Evolutionary conservation across 768 basidiomycete species (phyloP), one percentile per base, ranked within the genome.

Genomic region (Lactarius hengduanensis): DNA sequence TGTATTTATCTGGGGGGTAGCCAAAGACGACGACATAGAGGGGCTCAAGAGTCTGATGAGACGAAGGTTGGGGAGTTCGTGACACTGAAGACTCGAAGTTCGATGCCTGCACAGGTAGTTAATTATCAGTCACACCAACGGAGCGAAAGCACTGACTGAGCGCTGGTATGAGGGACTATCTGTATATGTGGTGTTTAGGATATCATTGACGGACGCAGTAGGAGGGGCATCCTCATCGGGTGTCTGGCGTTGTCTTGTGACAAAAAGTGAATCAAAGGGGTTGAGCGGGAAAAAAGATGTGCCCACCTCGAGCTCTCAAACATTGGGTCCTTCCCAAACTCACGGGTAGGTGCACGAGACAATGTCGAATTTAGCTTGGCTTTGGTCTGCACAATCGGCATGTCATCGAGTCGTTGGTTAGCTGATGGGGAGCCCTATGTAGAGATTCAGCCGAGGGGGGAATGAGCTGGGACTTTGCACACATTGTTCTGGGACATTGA

Each of bases 281-380:
- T 56, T 56, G 6, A 32, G 20, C 18, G 73, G n/a, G 9, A 59
- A 54, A 72, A 16, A 67, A 62, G 4, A 20, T 72, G 67, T n/a
- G 47, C 79, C 47, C 65, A 86, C 87, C 84, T 82, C 47, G 86
- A 81, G 69, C 84, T 90, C 74, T 91, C 85, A 70, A 92, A 92
- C 91, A 92, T 91, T 26, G 91, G 91, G 68, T 91, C 90, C 78
- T 89, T 86, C 2, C 91, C 91, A 77, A 91, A 92, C 67, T 91
- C 89, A 20, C 86, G 82, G 1, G 86, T 80, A 26, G 86, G 80
- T 15, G 86, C 83, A 63, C 88, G 82, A 22, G 88, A 81, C 20
- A 91, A 79, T 7, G 83, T 83, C 65, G 87, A 83, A 73, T 88
- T 92, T 78, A 91, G 82, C 73, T 92, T 91, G 28, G 90, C 91